These are phyloP conservation scores for Acmispon strigosus DNA, from an alignment of 306 rosid species.

Conservation along the genomic window DNA sequence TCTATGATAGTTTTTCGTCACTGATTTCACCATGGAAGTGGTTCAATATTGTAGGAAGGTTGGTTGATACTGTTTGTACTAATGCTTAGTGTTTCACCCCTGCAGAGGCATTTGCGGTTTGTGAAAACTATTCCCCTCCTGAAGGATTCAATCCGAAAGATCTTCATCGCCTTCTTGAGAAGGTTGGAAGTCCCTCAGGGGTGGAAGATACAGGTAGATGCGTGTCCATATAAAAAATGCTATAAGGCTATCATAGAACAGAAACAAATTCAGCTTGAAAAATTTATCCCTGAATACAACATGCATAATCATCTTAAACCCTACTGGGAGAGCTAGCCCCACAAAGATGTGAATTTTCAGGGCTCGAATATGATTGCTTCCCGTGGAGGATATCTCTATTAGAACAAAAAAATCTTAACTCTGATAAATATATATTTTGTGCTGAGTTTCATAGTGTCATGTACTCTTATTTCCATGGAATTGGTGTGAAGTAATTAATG, in stretches of 20 bases:
- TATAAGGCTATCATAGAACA: not conserved
- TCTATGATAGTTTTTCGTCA: not conserved
- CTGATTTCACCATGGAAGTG: not conserved
- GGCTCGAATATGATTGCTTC: no score
- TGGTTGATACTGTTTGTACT: conserved; percentile 4
- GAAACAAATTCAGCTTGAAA: not conserved
- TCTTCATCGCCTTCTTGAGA: conserved; percentile 79
- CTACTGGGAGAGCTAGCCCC: no score
- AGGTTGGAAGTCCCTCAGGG: conserved; percentile 95
- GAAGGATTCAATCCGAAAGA: conserved; percentile 86
- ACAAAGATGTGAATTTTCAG: no score
- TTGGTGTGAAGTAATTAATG: not conserved
- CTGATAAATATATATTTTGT: not conserved
- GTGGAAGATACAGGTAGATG: conserved; percentile 76
- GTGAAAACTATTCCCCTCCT: conserved; percentile 92
- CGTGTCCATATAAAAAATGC: not conserved
- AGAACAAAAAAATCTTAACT: no score
- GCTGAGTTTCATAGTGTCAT: not conserved
- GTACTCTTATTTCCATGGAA: not conserved
- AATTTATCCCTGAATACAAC: not conserved
- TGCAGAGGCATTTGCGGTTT: conserved; percentile 97
- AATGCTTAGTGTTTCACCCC: not conserved
- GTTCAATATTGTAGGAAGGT: not conserved
- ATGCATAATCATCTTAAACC: not conserved
- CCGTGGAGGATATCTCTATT: no score